Evolutionary conservation across 1,284 basidiomycete genomes (phyloP).

Genomic region (Trichosporon ovoides): DNA sequence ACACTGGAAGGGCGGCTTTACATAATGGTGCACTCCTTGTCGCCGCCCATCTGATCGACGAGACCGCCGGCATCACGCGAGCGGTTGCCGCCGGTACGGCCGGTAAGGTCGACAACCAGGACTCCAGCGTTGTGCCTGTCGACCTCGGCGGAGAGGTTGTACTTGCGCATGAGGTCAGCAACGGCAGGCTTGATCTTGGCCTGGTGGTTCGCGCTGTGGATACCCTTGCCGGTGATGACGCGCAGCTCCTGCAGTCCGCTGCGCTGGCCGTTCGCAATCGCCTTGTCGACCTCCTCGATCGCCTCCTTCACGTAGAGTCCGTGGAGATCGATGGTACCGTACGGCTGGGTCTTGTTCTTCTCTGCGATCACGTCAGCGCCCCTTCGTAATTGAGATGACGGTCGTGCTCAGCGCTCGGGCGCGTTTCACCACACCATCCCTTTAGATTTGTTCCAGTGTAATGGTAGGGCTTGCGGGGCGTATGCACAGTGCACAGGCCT

Average conservation of each 20-base stretch:
- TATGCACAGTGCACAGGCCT: no score
- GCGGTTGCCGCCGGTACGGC: constrained; percentile 52
- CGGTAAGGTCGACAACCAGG: constrained; percentile 67
- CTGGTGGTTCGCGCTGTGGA: constrained; percentile 73
- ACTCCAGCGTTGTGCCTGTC: constrained; percentile 83
- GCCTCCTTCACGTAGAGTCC: constrained; percentile 92
- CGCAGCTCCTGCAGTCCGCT: constrained; percentile 64
- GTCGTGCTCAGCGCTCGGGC: neutral
- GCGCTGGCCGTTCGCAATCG: constrained; percentile 63
- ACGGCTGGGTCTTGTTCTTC: constrained; percentile 71
- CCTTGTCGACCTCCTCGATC: constrained; percentile 63
- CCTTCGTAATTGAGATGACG: no score
- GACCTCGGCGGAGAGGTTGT: constrained; percentile 66
- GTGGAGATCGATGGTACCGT: constrained; percentile 79
- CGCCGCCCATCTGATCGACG: constrained; percentile 57
- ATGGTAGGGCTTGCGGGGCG: no score
- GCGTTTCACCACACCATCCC: no score
- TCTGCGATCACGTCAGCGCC: constrained; percentile 52
- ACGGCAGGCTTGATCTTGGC: constrained; percentile 93
- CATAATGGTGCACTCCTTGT: constrained; percentile 66
- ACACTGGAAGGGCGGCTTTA: constrained; percentile 40
- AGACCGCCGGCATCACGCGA: constrained; percentile 47
- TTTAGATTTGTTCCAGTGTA: no score
- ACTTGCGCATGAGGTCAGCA: constrained; percentile 77
- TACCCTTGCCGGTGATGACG: constrained; percentile 85